Evolutionary conservation across 2,329 filamentous ascomycete genomes (phyloP).

Genomic region (Nemania abortiva): DNA sequence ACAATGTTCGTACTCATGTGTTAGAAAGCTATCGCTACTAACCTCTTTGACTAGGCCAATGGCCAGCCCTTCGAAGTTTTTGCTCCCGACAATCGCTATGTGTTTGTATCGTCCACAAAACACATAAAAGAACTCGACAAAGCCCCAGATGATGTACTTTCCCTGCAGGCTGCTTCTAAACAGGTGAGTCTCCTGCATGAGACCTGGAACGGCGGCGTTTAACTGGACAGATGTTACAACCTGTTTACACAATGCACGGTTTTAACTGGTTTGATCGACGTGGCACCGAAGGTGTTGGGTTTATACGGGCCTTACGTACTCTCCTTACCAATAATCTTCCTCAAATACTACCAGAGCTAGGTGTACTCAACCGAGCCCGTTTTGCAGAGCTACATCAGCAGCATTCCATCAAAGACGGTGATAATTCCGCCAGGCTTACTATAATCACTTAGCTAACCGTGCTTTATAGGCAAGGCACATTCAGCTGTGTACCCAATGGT

Average conservation of each 20-base stretch:
- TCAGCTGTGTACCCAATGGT: slow-evolving; percentile 27
- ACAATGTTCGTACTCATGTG: too few species aligned
- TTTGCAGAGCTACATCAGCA: neutral
- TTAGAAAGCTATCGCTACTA: too few species aligned
- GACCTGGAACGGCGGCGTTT: too few species aligned
- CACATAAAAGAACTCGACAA: slow-evolving; percentile 19
- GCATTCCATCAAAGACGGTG: neutral
- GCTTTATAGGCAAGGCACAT: neutral
- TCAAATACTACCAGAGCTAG: slow-evolving; percentile 19
- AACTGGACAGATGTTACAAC: slow-evolving; percentile 39
- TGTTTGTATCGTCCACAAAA: slow-evolving; percentile 8
- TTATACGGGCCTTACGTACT: slow-evolving; percentile 41
- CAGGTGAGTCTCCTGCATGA: slow-evolving; percentile 3
- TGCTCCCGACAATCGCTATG: slow-evolving; percentile 10
- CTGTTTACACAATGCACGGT: slow-evolving; percentile 45
- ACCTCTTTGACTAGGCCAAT: neutral
- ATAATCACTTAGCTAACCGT: neutral
- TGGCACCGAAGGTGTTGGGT: slow-evolving; percentile 47
- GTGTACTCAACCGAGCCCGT: neutral
- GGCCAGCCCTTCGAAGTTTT: neutral
- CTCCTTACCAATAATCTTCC: slow-evolving; percentile 44
- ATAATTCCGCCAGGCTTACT: too few species aligned
- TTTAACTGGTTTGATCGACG: slow-evolving; percentile 50
- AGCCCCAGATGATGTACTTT: neutral
- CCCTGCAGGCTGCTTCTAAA: slow-evolving; percentile 21